These are phyloP conservation scores for Haplosporangium gracile DNA, from an alignment of 192 early-diverging fungal species.

Conservation along the genomic window DNA sequence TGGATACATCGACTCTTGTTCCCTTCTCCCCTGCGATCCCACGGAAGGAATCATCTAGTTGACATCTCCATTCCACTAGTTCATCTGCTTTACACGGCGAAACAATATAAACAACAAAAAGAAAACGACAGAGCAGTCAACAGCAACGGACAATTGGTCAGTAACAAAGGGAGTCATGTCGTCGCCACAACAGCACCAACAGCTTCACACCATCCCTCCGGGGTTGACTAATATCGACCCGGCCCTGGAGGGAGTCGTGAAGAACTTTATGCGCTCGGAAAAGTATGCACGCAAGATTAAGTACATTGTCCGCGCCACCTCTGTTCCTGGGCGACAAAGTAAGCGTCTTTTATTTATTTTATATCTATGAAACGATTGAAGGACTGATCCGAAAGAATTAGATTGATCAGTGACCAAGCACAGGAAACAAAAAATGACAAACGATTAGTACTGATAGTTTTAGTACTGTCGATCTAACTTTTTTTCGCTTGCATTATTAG, in stretches of 20 bases:
- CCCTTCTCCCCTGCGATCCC: background rate
- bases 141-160: background rate
- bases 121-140: background rate
- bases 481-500: slow-evolving; percentile 3
- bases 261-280: slow-evolving; percentile 50
- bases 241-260: slow-evolving; percentile 39
- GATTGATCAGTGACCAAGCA: background rate
- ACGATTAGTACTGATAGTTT: background rate
- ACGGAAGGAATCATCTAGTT: background rate
- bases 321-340: slow-evolving; percentile 51
- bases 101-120: background rate
- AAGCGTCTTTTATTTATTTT: background rate
- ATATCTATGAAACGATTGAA: background rate
- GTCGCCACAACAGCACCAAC: slow-evolving; percentile 25
- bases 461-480: background rate
- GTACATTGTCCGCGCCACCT: slow-evolving; percentile 34
- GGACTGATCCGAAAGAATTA: background rate
- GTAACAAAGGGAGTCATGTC: background rate
- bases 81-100: background rate
- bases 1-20: no score
- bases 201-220: slow-evolving; percentile 7
- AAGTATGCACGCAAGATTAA: slow-evolving; percentile 56
- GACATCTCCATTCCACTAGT: background rate
- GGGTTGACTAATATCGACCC: slow-evolving; percentile 34
- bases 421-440: background rate